Evolutionary conservation across 495 filamentous ascomycete species (phyloP).

Genomic region (Annulohypoxylon stygium): DNA sequence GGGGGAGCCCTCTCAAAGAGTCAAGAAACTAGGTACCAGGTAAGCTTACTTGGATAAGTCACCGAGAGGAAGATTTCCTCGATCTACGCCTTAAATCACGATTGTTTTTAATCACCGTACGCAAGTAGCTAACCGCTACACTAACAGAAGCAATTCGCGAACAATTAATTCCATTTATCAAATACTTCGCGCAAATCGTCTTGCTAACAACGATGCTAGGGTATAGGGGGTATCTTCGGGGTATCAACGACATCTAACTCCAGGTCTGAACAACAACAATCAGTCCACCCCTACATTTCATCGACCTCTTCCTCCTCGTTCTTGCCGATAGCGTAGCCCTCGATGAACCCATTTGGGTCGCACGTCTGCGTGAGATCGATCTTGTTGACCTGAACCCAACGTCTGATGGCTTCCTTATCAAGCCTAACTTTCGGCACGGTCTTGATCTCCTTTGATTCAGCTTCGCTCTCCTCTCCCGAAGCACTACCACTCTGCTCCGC

Average conservation of each 20-base stretch:
- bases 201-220: too few species aligned
- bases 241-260: neutral
- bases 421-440: constrained; percentile 60
- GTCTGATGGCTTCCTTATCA: constrained; percentile 66
- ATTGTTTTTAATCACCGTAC: too few species aligned
- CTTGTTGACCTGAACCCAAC: constrained; percentile 64
- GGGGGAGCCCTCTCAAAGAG: too few species aligned
- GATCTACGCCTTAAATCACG: too few species aligned
- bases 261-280: neutral
- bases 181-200: too few species aligned
- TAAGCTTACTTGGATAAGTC: too few species aligned
- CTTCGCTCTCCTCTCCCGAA: constrained; percentile 38
- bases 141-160: too few species aligned
- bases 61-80: too few species aligned
- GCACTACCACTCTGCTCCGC: constrained; percentile 8
- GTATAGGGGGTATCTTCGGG: neutral
- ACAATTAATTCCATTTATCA: too few species aligned
- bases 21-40: too few species aligned
- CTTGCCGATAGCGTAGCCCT: constrained; percentile 58
- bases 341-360: constrained; percentile 69
- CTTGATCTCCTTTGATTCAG: constrained; percentile 25
- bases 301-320: constrained; percentile 50
- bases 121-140: too few species aligned
- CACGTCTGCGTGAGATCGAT: constrained; percentile 65
- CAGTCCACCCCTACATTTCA: constrained; percentile 11